A percentile compares a stretch with the other conserved stretches of the same genome.
phyloP scores from a whole-genome alignment of 2,329 filamentous ascomycete species.

The Hysterium pulicare region DNA sequence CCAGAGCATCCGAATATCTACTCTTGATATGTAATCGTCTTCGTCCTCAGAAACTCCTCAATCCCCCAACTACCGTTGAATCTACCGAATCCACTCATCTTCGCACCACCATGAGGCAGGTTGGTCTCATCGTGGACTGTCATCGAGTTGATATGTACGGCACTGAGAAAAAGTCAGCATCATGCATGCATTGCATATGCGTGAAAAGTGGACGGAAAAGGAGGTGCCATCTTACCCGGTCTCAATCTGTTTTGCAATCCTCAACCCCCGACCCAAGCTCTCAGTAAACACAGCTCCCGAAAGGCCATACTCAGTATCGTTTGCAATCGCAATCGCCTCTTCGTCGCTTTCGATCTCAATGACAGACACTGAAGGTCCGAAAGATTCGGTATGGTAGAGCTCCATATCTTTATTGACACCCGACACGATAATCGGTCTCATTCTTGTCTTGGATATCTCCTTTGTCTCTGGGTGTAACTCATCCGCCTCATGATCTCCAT shows the following conservation, averaged over 20 bases:
- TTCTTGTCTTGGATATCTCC: slow-evolving; percentile 43
- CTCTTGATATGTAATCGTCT: slow-evolving; percentile 41
- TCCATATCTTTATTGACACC: slow-evolving; percentile 70
- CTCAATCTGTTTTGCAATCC: slow-evolving; percentile 49
- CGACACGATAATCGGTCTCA: slow-evolving; percentile 66
- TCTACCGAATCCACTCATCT: slow-evolving; percentile 48
- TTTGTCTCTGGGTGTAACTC: slow-evolving; percentile 34
- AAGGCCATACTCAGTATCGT: slow-evolving; percentile 79
- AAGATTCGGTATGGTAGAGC: slow-evolving; percentile 70
- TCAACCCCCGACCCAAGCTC: slow-evolving; percentile 52
- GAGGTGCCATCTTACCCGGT: slow-evolving; percentile 48
- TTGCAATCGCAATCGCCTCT: slow-evolving; percentile 69
- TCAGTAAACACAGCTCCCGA: slow-evolving; percentile 68
- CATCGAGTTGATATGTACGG: slow-evolving; percentile 52
- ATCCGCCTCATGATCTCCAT: slow-evolving; percentile 42
- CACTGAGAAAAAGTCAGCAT: slow-evolving; percentile 23
- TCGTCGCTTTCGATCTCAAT: slow-evolving; percentile 65
- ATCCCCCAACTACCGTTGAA: slow-evolving; percentile 47
- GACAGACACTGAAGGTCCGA: slow-evolving; percentile 71
- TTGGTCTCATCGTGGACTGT: slow-evolving; percentile 48
- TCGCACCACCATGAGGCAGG: slow-evolving; percentile 49
- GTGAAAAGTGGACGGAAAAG: background rate
- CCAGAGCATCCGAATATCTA: no score
- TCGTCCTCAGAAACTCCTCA: slow-evolving; percentile 45
- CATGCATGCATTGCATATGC: no score